Conservation (phyloP, 345 rosid species). For the Barbarea vulgaris region DNA sequence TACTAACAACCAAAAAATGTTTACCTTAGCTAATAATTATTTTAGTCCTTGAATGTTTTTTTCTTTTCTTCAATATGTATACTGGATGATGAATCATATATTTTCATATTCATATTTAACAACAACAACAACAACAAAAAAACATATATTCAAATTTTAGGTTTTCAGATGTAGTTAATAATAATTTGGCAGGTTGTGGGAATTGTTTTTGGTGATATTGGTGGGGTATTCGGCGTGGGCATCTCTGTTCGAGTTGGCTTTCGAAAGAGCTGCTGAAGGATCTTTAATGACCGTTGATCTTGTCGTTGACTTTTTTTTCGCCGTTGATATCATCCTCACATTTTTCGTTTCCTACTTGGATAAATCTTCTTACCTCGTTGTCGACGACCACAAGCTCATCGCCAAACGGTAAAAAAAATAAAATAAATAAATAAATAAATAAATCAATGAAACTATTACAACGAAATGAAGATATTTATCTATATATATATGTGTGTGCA, state of each 20-base stretch:
- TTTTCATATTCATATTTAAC: too few relatives aligned
- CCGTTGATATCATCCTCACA: constrained; percentile 73
- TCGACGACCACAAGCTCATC: constrained; percentile 79
- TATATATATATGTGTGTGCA: not conserved
- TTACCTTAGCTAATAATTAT: not conserved
- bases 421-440: not conserved
- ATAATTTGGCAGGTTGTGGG: constrained; percentile 66
- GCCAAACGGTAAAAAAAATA: constrained; percentile 48
- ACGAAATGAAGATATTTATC: not conserved
- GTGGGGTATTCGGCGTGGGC: constrained; percentile 95
- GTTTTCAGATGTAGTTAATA: too few relatives aligned
- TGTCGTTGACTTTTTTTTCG: constrained; percentile 78
- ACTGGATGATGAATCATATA: too few relatives aligned
- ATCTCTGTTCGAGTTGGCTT: constrained; percentile 79
- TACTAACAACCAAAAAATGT: not conserved
- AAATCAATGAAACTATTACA: not conserved
- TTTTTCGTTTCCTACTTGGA: constrained; percentile 93
- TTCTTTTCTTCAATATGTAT: not conserved
- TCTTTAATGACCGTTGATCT: constrained; percentile 57
- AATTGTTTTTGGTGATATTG: constrained; percentile 65
- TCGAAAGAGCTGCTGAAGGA: constrained; percentile 58
- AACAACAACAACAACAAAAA: too few relatives aligned
- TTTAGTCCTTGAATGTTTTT: not conserved
- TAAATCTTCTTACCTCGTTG: constrained; percentile 68
- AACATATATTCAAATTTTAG: too few relatives aligned